These are phyloP conservation scores for Fusarium secorum DNA, from an alignment of 2,329 filamentous ascomycete genomes.

Conservation along the genomic window DNA sequence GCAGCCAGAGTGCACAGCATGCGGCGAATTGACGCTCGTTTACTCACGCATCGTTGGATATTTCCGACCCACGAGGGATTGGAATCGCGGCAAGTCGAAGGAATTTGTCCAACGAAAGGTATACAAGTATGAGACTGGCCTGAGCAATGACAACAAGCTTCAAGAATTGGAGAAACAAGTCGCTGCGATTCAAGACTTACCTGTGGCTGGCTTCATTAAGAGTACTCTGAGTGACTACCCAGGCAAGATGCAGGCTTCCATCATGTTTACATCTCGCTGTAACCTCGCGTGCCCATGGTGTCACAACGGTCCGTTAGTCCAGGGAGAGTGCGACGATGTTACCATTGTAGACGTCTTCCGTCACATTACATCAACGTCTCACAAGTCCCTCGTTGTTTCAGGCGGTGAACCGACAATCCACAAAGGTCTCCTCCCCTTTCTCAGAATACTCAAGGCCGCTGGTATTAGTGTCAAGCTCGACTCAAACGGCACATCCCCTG, in stretches of 20 bases:
- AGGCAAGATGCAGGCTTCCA: slow-evolving; percentile 34
- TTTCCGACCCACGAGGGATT: slow-evolving; percentile 34
- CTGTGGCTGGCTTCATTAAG: slow-evolving; percentile 34
- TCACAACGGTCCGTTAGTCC: slow-evolving; percentile 34
- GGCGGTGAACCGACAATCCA: slow-evolving; percentile 39
- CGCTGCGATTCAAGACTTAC: slow-evolving; percentile 13
- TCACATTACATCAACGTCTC: slow-evolving; percentile 22
- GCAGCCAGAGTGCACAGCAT: slow-evolving; percentile 20
- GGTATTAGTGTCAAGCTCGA: slow-evolving; percentile 32
- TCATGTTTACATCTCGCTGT: slow-evolving; percentile 38
- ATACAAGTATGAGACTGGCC: slow-evolving; percentile 13
- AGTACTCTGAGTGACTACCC: slow-evolving; percentile 36
- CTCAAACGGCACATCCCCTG: slow-evolving; percentile 29
- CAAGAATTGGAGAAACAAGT: slow-evolving; percentile 16
- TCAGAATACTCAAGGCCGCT: slow-evolving; percentile 23
- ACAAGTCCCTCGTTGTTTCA: slow-evolving; percentile 35
- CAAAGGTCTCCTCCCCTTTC: slow-evolving; percentile 30
- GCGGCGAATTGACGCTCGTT: slow-evolving; percentile 18
- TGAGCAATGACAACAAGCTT: not conserved
- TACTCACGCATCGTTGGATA: slow-evolving; percentile 38
- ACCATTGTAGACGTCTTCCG: slow-evolving; percentile 24
- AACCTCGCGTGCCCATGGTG: slow-evolving; percentile 38
- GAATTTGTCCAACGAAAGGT: slow-evolving; percentile 33
- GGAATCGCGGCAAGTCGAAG: slow-evolving; percentile 36
- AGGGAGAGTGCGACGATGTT: slow-evolving; percentile 25